phyloP scores from a whole-genome alignment of 805 yeast species.

The Lipomyces chichibuensis region DNA sequence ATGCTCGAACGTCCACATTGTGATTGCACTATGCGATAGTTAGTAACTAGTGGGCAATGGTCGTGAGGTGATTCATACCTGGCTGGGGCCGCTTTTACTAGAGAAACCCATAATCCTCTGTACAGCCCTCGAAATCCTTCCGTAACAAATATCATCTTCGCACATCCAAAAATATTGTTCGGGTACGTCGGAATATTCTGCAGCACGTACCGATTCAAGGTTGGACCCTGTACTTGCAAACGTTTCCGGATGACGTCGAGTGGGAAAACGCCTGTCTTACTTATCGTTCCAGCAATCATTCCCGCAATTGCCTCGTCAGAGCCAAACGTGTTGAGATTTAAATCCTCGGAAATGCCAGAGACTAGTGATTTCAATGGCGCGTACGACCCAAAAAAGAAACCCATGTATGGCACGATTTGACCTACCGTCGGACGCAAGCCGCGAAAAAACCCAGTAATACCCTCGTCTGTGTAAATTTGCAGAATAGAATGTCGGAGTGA shows the following conservation, averaged over 20 bases:
- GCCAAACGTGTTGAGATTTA: constrained; percentile 32
- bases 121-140: constrained; percentile 75
- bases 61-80: not conserved
- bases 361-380: constrained; percentile 21
- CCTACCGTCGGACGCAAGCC: constrained; percentile 57
- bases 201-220: constrained; percentile 25
- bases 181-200: constrained; percentile 28
- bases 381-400: constrained; percentile 56
- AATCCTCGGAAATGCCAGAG: not conserved
- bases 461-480: constrained; percentile 48
- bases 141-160: constrained; percentile 47
- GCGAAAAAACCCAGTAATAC: constrained; percentile 52
- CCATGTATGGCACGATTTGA: constrained; percentile 71
- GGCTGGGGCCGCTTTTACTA: constrained; percentile 77
- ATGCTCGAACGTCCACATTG: constrained; percentile 66
- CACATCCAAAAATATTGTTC: constrained; percentile 43
- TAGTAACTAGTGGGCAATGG: not conserved
- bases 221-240: constrained; percentile 61
- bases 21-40: constrained; percentile 52
- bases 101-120: constrained; percentile 70
- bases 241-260: constrained; percentile 81
- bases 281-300: constrained; percentile 70
- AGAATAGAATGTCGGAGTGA: constrained; percentile 41
- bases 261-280: constrained; percentile 81
- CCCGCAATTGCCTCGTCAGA: constrained; percentile 62